These are phyloP conservation scores for Scheffersomyces stipitis DNA, from an alignment of 805 yeast species.

Conservation along the genomic window DNA sequence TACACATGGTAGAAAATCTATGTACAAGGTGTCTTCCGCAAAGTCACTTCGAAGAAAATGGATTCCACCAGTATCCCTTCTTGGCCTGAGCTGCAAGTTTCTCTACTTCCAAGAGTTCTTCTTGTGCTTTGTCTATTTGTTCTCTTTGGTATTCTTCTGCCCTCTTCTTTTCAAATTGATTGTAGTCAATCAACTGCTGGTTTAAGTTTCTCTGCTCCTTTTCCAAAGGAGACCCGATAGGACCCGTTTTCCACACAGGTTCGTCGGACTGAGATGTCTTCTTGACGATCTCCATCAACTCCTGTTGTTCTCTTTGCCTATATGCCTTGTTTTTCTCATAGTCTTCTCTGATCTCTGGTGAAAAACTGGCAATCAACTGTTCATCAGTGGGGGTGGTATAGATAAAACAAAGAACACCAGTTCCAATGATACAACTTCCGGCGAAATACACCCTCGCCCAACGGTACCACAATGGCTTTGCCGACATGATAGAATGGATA, in stretches of 20 bases:
- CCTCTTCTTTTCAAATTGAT: constrained; percentile 46
- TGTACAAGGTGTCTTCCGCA: too few species aligned
- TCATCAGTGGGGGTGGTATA: constrained; percentile 86
- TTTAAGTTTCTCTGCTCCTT: constrained; percentile 36
- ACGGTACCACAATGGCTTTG: constrained; percentile 51
- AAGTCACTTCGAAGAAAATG: too few species aligned
- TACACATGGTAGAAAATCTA: too few species aligned
- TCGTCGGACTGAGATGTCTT: constrained; percentile 66
- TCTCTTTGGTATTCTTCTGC: constrained; percentile 41
- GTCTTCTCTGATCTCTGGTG: constrained; percentile 80
- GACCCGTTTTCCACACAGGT: constrained; percentile 83
- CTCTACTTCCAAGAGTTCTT: constrained; percentile 29
- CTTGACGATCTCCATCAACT: constrained; percentile 64
- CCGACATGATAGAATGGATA: too few species aligned
- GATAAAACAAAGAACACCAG: constrained; percentile 70
- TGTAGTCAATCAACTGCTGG: constrained; percentile 42
- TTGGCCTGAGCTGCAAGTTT: constrained; percentile 21
- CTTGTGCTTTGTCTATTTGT: constrained; percentile 32
- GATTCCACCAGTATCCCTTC: constrained; percentile 18
- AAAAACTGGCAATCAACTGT: constrained; percentile 64
- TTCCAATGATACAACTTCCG: constrained; percentile 67
- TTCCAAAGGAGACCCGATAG: constrained; percentile 68
- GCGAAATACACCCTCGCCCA: constrained; percentile 58
- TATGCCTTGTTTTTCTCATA: constrained; percentile 64
- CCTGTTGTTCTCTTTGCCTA: constrained; percentile 67